Conservation (phyloP, 305 asterid genomes). For the Withania somnifera region DNA sequence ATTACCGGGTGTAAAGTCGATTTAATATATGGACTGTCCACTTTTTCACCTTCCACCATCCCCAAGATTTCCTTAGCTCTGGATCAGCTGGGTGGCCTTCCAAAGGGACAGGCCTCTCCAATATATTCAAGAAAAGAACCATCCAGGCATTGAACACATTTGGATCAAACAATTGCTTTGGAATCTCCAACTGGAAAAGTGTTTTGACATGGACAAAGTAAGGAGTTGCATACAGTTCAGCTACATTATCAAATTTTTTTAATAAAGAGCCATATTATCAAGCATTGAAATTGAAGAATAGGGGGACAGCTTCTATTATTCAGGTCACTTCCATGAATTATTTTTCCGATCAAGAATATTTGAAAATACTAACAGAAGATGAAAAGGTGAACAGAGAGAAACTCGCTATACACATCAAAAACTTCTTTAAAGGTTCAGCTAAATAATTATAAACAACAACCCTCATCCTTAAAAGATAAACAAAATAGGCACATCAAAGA, state of each 20-base stretch:
- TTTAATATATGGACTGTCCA: slow-evolving; percentile 95
- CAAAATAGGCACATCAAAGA: background rate
- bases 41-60: slow-evolving; percentile 99
- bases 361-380: background rate
- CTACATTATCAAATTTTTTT: background rate
- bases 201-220: background rate
- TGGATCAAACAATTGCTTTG: slow-evolving; percentile 83
- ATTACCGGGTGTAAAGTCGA: slow-evolving; percentile 86
- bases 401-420: background rate
- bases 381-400: background rate
- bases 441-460: background rate
- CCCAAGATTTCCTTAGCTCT: slow-evolving; percentile 93
- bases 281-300: background rate
- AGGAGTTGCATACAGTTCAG: background rate
- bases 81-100: slow-evolving; percentile 94
- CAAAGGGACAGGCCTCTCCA: slow-evolving; percentile 88
- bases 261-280: background rate
- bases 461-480: background rate
- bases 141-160: slow-evolving; percentile 91
- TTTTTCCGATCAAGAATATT: slow-evolving; percentile 4
- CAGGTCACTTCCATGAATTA: too few relatives aligned
- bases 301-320: background rate
- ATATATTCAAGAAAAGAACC: slow-evolving; percentile 74
- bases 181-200: slow-evolving; percentile 78
- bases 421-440: background rate